Evolutionary conservation across 805 yeast genomes (phyloP).

Genomic region (Kazachstania bromeliacearum): DNA sequence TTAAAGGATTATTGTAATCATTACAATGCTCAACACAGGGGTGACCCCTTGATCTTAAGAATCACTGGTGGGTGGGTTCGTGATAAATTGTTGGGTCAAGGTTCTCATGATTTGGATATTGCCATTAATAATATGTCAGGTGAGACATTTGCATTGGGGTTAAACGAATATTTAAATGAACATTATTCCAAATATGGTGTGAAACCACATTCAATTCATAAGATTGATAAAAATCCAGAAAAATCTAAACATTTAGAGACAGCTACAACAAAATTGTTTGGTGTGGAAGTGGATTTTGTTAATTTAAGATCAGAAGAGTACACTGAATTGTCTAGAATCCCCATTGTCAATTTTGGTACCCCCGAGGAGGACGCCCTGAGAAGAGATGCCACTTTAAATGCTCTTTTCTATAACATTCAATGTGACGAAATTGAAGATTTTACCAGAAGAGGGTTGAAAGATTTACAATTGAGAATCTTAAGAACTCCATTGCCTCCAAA

Average conservation of each 20-base stretch:
- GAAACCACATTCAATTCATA: constrained; percentile 47
- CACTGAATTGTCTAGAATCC: constrained; percentile 78
- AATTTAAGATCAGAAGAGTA: constrained; percentile 83
- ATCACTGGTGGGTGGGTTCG: constrained; percentile 99
- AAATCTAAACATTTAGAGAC: constrained; percentile 95
- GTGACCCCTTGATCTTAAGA: constrained; percentile 32
- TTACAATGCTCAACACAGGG: constrained; percentile 13
- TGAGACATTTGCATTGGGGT: constrained; percentile 64
- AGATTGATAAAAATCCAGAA: constrained; percentile 86
- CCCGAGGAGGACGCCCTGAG: constrained; percentile 86
- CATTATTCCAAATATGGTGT: constrained; percentile 27
- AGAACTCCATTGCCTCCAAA: constrained; percentile 83
- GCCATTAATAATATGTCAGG: constrained; percentile 84
- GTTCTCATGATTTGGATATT: constrained; percentile 82
- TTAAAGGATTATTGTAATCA: constrained; percentile 24
- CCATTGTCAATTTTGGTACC: constrained; percentile 74
- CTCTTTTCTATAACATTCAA: constrained; percentile 76
- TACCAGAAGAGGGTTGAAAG: constrained; percentile 67
- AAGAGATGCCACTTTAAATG: constrained; percentile 92
- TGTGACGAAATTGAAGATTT: constrained; percentile 70
- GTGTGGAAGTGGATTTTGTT: constrained; percentile 86
- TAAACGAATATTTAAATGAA: constrained; percentile 41
- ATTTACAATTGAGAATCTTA: constrained; percentile 57
- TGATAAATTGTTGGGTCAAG: constrained; percentile 75
- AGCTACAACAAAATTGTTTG: constrained; percentile 80